Evolutionary conservation across 2,329 filamentous ascomycete genomes (phyloP).

Genomic region (Conoideocrella luteorostrata): DNA sequence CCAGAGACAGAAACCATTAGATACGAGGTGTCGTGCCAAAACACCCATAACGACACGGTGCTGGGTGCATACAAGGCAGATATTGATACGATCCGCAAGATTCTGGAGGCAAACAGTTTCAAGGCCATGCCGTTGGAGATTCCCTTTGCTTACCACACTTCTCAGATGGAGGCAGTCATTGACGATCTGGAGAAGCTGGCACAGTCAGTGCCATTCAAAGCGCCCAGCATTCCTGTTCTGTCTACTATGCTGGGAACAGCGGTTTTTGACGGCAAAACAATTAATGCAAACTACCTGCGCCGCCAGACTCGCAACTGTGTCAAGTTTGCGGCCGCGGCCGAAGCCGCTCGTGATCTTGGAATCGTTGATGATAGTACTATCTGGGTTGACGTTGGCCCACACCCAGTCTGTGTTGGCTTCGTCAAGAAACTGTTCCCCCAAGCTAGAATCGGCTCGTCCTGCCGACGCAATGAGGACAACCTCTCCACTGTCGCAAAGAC

Average conservation of each 20-base stretch:
- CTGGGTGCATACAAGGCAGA: too few species aligned
- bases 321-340: conserved; percentile 23
- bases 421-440: conserved; percentile 37
- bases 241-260: conserved; percentile 42
- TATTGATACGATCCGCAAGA: too few species aligned
- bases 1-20: too few species aligned
- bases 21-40: too few species aligned
- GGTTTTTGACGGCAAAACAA: conserved; percentile 32
- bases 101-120: conserved; percentile 10
- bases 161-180: conserved; percentile 33
- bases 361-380: conserved; percentile 49
- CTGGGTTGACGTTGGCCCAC: conserved; percentile 64
- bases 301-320: conserved; percentile 3
- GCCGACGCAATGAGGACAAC: conserved; percentile 57
- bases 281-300: conserved; percentile 7
- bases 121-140: conserved; percentile 29
- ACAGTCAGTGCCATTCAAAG: not conserved
- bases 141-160: conserved; percentile 30
- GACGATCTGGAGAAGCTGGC: conserved; percentile 36
- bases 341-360: conserved; percentile 17
- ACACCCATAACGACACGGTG: too few species aligned
- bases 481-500: conserved; percentile 58
- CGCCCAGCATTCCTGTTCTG: conserved; percentile 3
- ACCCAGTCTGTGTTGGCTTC: conserved; percentile 58
- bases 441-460: conserved; percentile 25